phyloP scores from a whole-genome alignment of 1,284 basidiomycete species.

The Lignosus rhinocerotis region DNA sequence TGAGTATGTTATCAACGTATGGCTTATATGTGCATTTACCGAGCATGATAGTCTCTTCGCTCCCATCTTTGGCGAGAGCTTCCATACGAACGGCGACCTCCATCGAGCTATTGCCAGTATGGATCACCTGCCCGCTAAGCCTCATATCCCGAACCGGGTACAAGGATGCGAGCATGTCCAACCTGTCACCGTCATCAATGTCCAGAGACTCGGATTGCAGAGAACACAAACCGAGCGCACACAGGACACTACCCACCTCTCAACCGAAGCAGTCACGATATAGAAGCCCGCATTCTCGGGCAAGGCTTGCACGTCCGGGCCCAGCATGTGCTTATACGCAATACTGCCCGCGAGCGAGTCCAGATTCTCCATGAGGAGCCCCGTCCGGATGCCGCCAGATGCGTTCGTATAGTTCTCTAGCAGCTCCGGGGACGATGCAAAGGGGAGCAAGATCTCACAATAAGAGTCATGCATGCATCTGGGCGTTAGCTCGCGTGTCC shows the following conservation, averaged over 20 bases:
- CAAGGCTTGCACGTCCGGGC: slow-evolving; percentile 51
- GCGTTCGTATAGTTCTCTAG: slow-evolving; percentile 72
- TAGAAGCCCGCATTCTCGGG: slow-evolving; percentile 70
- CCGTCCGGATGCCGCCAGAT: slow-evolving; percentile 65
- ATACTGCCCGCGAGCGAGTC: slow-evolving; percentile 84
- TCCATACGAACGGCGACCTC: slow-evolving; percentile 86
- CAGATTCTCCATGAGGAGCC: slow-evolving; percentile 76
- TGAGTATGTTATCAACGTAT: background rate
- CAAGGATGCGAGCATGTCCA: slow-evolving; percentile 64
- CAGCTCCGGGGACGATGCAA: slow-evolving; percentile 54
- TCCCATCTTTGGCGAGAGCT: slow-evolving; percentile 46
- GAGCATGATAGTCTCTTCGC: slow-evolving; percentile 64
- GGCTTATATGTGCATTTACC: slow-evolving; percentile 41
- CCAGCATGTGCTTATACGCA: slow-evolving; percentile 79
- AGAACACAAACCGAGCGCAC: background rate
- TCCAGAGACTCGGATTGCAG: background rate
- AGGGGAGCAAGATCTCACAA: slow-evolving; percentile 63
- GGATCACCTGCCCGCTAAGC: slow-evolving; percentile 79
- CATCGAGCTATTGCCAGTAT: slow-evolving; percentile 77
- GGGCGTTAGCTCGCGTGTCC: slow-evolving; percentile 36
- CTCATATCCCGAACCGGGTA: slow-evolving; percentile 66
- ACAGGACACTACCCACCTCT: slow-evolving; percentile 49
- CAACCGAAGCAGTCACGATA: slow-evolving; percentile 81
- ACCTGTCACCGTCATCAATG: slow-evolving; percentile 34
- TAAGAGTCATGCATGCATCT: slow-evolving; percentile 72